phyloP scores from a whole-genome alignment of 108 stramenopile species.

The Cyclotella cryptica region DNA sequence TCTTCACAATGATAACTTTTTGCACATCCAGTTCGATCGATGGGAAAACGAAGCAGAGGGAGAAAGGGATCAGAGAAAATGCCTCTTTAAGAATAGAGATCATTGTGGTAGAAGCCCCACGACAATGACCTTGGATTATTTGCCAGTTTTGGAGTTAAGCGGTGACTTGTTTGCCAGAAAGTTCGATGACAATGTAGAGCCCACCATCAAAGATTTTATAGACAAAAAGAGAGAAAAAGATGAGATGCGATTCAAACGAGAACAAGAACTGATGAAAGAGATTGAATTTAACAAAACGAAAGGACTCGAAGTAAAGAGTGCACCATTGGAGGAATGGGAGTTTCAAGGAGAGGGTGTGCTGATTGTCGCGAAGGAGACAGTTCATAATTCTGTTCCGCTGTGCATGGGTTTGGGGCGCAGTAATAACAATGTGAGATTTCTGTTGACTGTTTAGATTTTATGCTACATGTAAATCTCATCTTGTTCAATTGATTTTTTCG shows the following conservation, averaged over 20 bases:
- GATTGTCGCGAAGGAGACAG: constrained; percentile 85
- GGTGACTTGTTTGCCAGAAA: constrained; percentile 92
- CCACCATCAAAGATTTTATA: constrained; percentile 75
- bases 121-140: constrained; percentile 84
- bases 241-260: constrained; percentile 48
- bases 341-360: constrained; percentile 87
- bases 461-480: background rate
- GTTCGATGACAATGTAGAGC: constrained; percentile 72
- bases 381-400: constrained; percentile 62
- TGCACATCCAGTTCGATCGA: constrained; percentile 91
- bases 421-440: constrained; percentile 50
- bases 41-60: constrained; percentile 88
- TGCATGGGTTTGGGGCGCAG: constrained; percentile 74
- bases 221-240: constrained; percentile 70
- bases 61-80: constrained; percentile 83
- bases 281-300: constrained; percentile 36
- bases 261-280: constrained; percentile 36
- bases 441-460: background rate
- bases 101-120: constrained; percentile 93
- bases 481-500: background rate
- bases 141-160: constrained; percentile 81
- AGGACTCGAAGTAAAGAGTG: constrained; percentile 23
- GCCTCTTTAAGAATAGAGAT: constrained; percentile 84
- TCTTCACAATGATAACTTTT: constrained; percentile 90
- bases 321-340: constrained; percentile 52